phyloP scores from a whole-genome alignment of 1,284 basidiomycete species.

The Testicularia cyperi region DNA sequence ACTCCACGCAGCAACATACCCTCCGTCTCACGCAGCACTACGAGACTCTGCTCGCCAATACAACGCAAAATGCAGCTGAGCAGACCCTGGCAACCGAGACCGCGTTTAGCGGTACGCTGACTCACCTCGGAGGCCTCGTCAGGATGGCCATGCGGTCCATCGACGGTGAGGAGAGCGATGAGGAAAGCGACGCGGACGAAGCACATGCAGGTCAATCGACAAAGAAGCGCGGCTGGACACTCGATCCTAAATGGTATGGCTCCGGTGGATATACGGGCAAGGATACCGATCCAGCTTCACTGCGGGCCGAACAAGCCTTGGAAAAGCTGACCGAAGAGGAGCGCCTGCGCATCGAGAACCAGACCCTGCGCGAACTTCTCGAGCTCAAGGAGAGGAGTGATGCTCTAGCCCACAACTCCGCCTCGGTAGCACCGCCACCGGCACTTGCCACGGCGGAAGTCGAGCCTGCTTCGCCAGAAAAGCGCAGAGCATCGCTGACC shows the following conservation, averaged over 20 bases:
- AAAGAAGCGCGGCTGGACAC: conserved; percentile 24
- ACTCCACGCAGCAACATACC: conserved; percentile 89
- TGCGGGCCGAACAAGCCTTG: conserved; percentile 40
- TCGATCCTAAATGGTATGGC: conserved; percentile 48
- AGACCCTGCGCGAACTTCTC: conserved; percentile 50
- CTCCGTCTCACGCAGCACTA: conserved; percentile 86
- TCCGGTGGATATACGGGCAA: conserved; percentile 54
- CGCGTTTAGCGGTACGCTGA: conserved; percentile 35
- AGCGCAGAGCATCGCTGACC: conserved; percentile 24
- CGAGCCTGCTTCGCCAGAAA: conserved; percentile 13
- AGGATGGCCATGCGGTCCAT: conserved; percentile 42
- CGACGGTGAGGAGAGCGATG: conserved; percentile 41
- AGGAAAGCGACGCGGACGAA: conserved; percentile 5
- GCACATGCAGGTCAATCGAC: conserved; percentile 4
- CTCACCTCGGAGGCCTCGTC: conserved; percentile 44
- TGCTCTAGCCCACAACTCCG: not conserved
- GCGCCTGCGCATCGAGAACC: conserved; percentile 51
- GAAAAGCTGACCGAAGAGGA: conserved; percentile 51
- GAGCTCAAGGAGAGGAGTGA: conserved; percentile 41
- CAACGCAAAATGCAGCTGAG: conserved; percentile 39
- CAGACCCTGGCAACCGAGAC: conserved; percentile 40
- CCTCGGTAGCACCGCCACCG: conserved; percentile 1
- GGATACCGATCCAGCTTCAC: conserved; percentile 33
- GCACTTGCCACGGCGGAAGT: not conserved
- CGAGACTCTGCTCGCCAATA: conserved; percentile 71